Conservation (phyloP, 768 basidiomycete genomes). For the Inosperma sp. region DNA sequence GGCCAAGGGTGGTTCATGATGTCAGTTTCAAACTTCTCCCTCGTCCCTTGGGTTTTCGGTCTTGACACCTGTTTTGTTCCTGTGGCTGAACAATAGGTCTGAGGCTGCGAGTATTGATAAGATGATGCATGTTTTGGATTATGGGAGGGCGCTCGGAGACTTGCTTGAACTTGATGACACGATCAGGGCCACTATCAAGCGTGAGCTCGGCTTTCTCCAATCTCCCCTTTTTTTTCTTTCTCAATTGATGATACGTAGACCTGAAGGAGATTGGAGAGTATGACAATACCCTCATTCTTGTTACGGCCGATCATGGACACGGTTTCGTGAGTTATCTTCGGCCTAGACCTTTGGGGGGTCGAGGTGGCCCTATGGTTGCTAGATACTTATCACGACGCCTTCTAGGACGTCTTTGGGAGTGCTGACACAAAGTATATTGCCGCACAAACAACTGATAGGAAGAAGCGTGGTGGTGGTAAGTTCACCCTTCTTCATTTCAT, state of each 20-base stretch:
- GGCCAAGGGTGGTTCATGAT: slow-evolving; percentile 45
- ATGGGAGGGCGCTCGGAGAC: slow-evolving; percentile 44
- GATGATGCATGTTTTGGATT: slow-evolving; percentile 48
- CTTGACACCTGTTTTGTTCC: not conserved
- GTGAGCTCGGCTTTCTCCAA: slow-evolving; percentile 22
- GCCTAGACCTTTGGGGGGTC: no score
- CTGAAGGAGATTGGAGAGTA: slow-evolving; percentile 40
- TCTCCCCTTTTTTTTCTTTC: not conserved
- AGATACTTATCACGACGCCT: not conserved
- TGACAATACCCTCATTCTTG: slow-evolving; percentile 40
- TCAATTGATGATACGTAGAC: slow-evolving; percentile 23
- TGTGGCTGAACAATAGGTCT: slow-evolving; percentile 19
- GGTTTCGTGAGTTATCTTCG: slow-evolving; percentile 41
- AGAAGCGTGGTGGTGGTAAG: slow-evolving; percentile 27
- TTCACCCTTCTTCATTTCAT: not conserved
- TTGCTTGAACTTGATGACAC: slow-evolving; percentile 44
- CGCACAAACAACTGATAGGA: slow-evolving; percentile 30
- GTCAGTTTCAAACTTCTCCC: slow-evolving; percentile 22
- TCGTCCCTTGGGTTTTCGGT: not conserved
- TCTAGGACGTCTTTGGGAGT: slow-evolving; percentile 40
- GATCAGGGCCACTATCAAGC: slow-evolving; percentile 38
- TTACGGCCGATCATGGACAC: slow-evolving; percentile 46
- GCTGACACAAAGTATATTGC: slow-evolving; percentile 38
- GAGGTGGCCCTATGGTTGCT: no score
- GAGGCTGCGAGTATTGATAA: slow-evolving; percentile 46